phyloP scores from a whole-genome alignment of 2,329 filamentous ascomycete species.

The Pseudogymnoascus sp. region DNA sequence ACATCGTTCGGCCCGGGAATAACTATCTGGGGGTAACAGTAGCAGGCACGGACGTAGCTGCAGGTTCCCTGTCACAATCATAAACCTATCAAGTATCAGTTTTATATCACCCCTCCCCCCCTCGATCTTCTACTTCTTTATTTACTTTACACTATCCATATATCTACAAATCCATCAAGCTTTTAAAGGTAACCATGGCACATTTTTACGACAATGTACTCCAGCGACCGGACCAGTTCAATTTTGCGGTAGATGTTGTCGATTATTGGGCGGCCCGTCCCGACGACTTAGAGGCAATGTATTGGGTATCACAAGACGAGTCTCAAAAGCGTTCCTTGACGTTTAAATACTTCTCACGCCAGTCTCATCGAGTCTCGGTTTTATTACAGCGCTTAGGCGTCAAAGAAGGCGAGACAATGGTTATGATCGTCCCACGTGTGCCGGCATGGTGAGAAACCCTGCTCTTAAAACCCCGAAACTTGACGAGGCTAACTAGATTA shows the following conservation, averaged over 20 bases:
- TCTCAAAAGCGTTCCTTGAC: conserved; percentile 24
- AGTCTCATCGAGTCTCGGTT: conserved; percentile 29
- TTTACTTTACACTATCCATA: neutral
- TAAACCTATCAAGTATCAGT: neutral
- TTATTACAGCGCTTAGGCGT: conserved; percentile 28
- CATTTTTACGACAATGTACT: neutral
- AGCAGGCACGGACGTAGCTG: neutral
- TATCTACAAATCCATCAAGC: neutral
- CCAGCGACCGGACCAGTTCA: conserved; percentile 23
- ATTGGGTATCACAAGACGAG: conserved; percentile 31
- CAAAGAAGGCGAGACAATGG: conserved; percentile 27
- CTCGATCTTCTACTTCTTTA: neutral
- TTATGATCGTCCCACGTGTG: conserved; percentile 30
- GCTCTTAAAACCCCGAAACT: neutral
- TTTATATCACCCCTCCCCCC: neutral
- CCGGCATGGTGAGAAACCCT: conserved; percentile 25
- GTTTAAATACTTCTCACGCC: conserved; percentile 30
- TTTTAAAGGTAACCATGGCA: neutral
- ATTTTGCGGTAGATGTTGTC: conserved; percentile 33
- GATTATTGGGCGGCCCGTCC: conserved; percentile 30
- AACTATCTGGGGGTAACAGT: neutral
- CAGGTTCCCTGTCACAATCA: neutral
- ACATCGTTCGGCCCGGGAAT: neutral
- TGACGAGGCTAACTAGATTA: conserved; percentile 3
- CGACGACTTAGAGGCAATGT: conserved; percentile 27